Conservation (phyloP, 1,284 basidiomycete species). For the Ganoderma sinense region DNA sequence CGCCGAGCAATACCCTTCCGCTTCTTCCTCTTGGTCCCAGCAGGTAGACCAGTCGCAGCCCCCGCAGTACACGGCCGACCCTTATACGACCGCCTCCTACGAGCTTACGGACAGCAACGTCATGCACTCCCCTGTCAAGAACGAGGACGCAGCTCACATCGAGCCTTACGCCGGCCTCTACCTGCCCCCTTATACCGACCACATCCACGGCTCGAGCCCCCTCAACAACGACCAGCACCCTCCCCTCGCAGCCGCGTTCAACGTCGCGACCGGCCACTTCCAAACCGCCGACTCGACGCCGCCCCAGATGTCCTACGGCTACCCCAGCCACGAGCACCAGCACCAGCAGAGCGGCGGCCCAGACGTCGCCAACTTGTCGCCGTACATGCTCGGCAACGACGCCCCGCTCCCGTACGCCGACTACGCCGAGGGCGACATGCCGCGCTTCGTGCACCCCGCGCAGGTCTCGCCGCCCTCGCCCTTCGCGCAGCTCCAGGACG, state of each 20-base stretch:
- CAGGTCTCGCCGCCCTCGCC: conserved; percentile 39
- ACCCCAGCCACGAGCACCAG: conserved; percentile 19
- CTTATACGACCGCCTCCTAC: conserved; percentile 25
- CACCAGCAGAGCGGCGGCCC: conserved; percentile 15
- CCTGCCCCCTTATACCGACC: conserved; percentile 23
- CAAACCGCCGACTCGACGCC: conserved; percentile 9
- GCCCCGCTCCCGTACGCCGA: conserved; percentile 28
- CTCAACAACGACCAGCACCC: conserved; percentile 12
- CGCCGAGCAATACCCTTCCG: conserved; percentile 24
- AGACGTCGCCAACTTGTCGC: conserved; percentile 25
- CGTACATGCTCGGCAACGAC: conserved; percentile 27
- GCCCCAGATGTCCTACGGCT: conserved; percentile 24
- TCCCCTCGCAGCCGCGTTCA: conserved; percentile 5
- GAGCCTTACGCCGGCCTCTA: conserved; percentile 22
- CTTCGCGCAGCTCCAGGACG: conserved; percentile 31
- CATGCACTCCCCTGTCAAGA: conserved; percentile 16
- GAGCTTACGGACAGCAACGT: conserved; percentile 15
- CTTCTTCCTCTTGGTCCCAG: conserved; percentile 24
- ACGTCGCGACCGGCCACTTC: neutral
- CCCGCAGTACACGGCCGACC: conserved; percentile 19
- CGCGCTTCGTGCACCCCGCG: conserved; percentile 38
- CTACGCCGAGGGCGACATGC: conserved; percentile 24
- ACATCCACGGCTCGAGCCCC: conserved; percentile 15
- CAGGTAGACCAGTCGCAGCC: conserved; percentile 17
- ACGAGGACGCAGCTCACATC: conserved; percentile 17